Evolutionary conservation across 2,329 filamentous ascomycete species (phyloP).

Genomic region (Verticillium albo-atrum): DNA sequence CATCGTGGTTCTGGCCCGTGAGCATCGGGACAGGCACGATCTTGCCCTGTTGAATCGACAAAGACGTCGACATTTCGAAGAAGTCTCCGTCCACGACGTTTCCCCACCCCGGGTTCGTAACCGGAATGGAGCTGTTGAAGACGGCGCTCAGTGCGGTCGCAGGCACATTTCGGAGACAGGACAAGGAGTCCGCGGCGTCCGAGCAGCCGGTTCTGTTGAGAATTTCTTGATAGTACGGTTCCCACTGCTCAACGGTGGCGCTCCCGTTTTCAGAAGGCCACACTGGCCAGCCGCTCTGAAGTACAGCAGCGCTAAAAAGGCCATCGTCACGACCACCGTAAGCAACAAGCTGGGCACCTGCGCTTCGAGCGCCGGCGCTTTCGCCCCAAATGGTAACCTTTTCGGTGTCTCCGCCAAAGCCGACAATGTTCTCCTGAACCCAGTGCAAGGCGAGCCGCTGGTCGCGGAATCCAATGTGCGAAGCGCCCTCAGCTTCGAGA

Average conservation of each 20-base stretch:
- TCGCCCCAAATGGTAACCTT: conserved; percentile 14
- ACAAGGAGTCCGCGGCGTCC: conserved; percentile 8
- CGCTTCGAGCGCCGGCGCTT: neutral
- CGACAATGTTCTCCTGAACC: conserved; percentile 27
- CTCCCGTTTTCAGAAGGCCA: conserved; percentile 29
- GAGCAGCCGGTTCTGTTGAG: neutral
- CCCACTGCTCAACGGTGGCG: conserved; percentile 14
- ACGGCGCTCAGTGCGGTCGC: conserved; percentile 22
- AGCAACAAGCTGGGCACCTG: conserved; percentile 36
- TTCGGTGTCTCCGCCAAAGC: conserved; percentile 25
- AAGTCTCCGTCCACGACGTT: conserved; percentile 32
- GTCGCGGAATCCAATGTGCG: conserved; percentile 25
- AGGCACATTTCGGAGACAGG: conserved; percentile 25
- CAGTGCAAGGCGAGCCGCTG: conserved; percentile 30
- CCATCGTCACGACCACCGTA: conserved; percentile 47
- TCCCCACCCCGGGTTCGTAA: conserved; percentile 12
- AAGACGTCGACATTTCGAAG: conserved; percentile 34
- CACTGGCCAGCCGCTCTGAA: conserved; percentile 36
- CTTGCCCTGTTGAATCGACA: conserved; percentile 49
- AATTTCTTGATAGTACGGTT: neutral
- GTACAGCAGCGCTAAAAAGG: conserved; percentile 48
- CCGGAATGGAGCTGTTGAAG: conserved; percentile 18
- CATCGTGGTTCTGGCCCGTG: conserved; percentile 60
- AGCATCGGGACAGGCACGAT: conserved; percentile 36
- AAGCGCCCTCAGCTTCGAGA: conserved; percentile 17